Evolutionary conservation across 805 yeast genomes (phyloP), one percentile per base, ranked within the genome.

Genomic region (Scheffersomyces coipomensis): DNA sequence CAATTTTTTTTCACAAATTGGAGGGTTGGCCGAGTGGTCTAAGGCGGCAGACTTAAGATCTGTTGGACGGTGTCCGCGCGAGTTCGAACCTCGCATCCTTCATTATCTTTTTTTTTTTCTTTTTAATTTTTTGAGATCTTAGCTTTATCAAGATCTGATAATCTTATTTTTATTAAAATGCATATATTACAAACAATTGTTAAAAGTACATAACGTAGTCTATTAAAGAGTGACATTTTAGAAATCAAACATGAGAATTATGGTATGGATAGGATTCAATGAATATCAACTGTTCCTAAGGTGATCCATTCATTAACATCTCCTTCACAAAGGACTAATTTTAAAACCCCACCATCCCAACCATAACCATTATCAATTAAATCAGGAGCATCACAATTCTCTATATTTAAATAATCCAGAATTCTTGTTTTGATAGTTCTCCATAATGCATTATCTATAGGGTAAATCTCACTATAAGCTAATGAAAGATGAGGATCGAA

Each of bases 401-500:
- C 71, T 17, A 75, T 61, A 31, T 80, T 81, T 48, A 85, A 67
- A 29, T 78, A 75, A 55, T 85, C 91, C 50, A 75, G 78, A 4
- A 85, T 72, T 46, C 91, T 62, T 10, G 82, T 80, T 42, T 76
- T 77, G 22, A 85, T 75, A 2, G 85, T 79, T 35, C 79, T 69
- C 58, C 79, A 70, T 41, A 78, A 64, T 1, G 90, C 89, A 51
- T 73, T 81, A 46, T 82, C 82, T 11, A 87, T 75, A 8, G 87
- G 88, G 47, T 77, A 73, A 19, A 75, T 56, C 42, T 79, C 74
- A 8, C 88, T 79, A 57, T 86, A 86, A 4, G 80, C 80, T 39
- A 86, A 60, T 6, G 89, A 82, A 13, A 86, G 64, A 55, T 86
- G 95, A 1, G 95, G 95, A 37, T 76, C 78, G 53, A 68, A 86